A percentile compares a stretch with the other conserved stretches of the same genome.
These are phyloP conservation scores for Geranium brycei DNA, from an alignment of 345 rosid species.

Conservation along the genomic window DNA sequence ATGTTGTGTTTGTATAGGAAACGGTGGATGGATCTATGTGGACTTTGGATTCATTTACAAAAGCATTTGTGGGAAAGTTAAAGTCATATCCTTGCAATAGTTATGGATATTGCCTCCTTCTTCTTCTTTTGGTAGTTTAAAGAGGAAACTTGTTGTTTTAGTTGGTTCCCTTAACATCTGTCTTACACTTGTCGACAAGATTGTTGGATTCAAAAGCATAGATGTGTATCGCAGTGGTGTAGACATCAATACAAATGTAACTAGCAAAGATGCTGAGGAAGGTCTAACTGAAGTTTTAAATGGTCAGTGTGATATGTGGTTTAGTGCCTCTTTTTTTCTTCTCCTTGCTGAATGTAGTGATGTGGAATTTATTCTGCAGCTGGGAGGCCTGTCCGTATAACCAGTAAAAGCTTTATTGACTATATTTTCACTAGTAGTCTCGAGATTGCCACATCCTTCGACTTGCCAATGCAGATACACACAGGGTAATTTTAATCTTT, in stretches of 20 bases:
- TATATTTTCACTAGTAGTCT: slow-evolving; percentile 50
- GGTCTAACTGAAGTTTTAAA: slow-evolving; percentile 53
- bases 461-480: slow-evolving; percentile 90
- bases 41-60: slow-evolving; percentile 54
- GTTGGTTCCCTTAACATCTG: slow-evolving; percentile 31
- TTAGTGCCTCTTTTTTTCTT: slow-evolving; percentile 7
- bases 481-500: slow-evolving; percentile 54
- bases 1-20: slow-evolving; percentile 26
- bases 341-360: slow-evolving; percentile 5
- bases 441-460: slow-evolving; percentile 43
- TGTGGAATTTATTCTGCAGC: slow-evolving; percentile 33
- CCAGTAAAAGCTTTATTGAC: slow-evolving; percentile 70
- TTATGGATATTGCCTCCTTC: slow-evolving; percentile 6
- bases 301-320: slow-evolving; percentile 24
- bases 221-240: slow-evolving; percentile 92
- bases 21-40: slow-evolving; percentile 37
- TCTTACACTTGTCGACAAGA: slow-evolving; percentile 40
- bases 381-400: slow-evolving; percentile 54
- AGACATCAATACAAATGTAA: slow-evolving; percentile 54
- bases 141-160: slow-evolving; percentile 8
- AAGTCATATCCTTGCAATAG: slow-evolving; percentile 71
- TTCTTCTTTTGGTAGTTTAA: slow-evolving; percentile 1
- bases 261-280: slow-evolving; percentile 48
- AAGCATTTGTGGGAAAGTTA: slow-evolving; percentile 38
- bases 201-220: slow-evolving; percentile 68